Evolutionary conservation across 2,329 filamentous ascomycete species (phyloP), one percentile per base, ranked within the genome.

Genomic region (Dryadomyces quercus-mongolicae): DNA sequence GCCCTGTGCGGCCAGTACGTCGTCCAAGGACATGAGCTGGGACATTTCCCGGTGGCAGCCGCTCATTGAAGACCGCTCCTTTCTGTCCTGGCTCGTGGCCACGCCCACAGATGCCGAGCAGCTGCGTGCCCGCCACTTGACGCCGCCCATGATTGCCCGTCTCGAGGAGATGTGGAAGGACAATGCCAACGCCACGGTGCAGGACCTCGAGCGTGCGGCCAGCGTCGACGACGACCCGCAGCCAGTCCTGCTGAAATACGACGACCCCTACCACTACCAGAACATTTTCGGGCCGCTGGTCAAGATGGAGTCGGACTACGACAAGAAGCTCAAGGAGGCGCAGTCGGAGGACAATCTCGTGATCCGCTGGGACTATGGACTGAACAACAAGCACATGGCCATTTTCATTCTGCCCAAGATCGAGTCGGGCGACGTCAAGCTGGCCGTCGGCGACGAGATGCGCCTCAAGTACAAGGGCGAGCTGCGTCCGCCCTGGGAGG

Each of bases 21-120:
- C 93, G 38, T 92, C 89, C 60, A 98, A 98, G 71, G 93, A 98
- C 65, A 97, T 98, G 91, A 98, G 93, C 68, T 98, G 93, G 93
- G 93, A 98, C 68, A 94, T 91, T 6, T 95, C 92, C 25, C 84
- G 91, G 66, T 98, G 93, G 93, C 91, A 97, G 67, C 93, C 93
- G 13, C 76, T 98, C 56, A 97, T 98, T 60, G 91, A 96, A 69
- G 93, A 98, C 65, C 88, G 93, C 51, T 93, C 90, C 16, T 98
- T 98, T 67, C 72, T 98, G 42, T 80, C 86, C 43, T 98, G 93
- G 93, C 86, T 98, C 22, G 92, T 98, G 8, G 82, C 84, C 48
- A 77, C 86, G 10, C 93, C 93, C 1, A 88, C 87, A 38, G 94
- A 98, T 65, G 88, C 93, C 62, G 93, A 98, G 71, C 93, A 97